phyloP scores from a whole-genome alignment of 2,329 filamentous ascomycete genomes.

The Anthostomella pinea region DNA sequence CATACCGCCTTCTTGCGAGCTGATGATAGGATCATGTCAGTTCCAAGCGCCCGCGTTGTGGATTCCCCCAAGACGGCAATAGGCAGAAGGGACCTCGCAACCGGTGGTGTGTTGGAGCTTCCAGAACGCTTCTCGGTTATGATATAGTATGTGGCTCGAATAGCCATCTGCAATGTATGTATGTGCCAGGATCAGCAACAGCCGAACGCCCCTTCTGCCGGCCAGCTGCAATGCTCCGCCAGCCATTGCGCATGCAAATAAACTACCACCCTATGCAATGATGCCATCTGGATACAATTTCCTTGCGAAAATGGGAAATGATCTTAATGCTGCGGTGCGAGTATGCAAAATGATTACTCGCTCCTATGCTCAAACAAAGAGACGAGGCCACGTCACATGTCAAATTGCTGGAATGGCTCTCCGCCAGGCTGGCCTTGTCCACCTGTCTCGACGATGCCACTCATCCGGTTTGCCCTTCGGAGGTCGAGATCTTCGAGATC shows the following conservation, averaged over 20 bases:
- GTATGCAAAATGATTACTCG: conserved; percentile 2
- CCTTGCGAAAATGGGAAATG: conserved; percentile 20
- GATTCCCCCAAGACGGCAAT: conserved; percentile 5
- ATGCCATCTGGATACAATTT: conserved; percentile 34
- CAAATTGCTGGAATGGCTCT: conserved; percentile 62
- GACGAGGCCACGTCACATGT: conserved; percentile 47
- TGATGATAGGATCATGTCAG: no score
- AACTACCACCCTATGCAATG: conserved; percentile 39
- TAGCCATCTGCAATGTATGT: conserved; percentile 27
- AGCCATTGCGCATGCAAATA: no score
- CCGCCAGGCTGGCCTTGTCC: conserved; percentile 46
- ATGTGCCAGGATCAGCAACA: conserved; percentile 31
- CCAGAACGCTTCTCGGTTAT: conserved; percentile 15
- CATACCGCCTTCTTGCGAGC: no score
- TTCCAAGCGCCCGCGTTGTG: no score
- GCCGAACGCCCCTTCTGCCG: conserved; percentile 28
- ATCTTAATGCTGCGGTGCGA: conserved; percentile 14
- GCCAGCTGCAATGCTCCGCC: conserved; percentile 22
- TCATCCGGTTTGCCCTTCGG: conserved; percentile 58
- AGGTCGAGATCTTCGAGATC: conserved; percentile 54
- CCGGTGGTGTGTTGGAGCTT: background rate
- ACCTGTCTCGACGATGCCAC: conserved; percentile 57
- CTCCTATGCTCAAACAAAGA: conserved; percentile 5
- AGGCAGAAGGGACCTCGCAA: conserved; percentile 7
- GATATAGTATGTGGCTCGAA: conserved; percentile 21